phyloP scores from a whole-genome alignment of 306 rosid genomes.

The Lathyrus oleraceus region DNA sequence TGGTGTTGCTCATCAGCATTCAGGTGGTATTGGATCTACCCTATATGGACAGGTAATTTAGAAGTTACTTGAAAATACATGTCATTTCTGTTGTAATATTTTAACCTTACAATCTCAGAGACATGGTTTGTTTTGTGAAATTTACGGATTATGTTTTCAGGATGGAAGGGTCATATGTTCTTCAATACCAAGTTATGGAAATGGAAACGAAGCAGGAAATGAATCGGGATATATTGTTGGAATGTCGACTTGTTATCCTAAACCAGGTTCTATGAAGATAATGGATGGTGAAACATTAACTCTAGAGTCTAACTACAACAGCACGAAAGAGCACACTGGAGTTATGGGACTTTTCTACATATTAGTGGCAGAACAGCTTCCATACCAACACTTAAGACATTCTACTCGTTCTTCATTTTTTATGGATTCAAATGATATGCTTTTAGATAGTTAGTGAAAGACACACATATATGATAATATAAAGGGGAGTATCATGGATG shows the following conservation, averaged over 20 bases:
- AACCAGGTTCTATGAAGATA: conserved; percentile 62
- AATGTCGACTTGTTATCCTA: conserved; percentile 81
- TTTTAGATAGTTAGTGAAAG: background rate
- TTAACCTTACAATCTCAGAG: too few relatives aligned
- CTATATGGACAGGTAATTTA: conserved; percentile 78
- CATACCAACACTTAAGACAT: conserved; percentile 29
- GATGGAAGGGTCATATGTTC: conserved; percentile 75
- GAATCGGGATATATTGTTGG: conserved; percentile 74
- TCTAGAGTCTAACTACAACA: conserved; percentile 52
- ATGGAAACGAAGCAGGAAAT: conserved; percentile 66
- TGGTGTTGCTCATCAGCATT: conserved; percentile 82
- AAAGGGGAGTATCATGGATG: background rate
- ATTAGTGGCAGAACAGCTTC: conserved; percentile 62
- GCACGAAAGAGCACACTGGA: conserved; percentile 51
- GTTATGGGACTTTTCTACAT: conserved; percentile 79
- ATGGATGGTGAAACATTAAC: conserved; percentile 54
- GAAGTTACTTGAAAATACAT: too few relatives aligned
- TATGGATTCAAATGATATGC: background rate
- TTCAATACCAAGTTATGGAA: conserved; percentile 69
- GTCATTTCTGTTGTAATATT: too few relatives aligned
- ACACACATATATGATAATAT: background rate
- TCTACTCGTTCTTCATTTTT: conserved; percentile 31
- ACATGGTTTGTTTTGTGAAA: conserved; percentile 24
- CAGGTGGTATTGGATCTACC: conserved; percentile 63
- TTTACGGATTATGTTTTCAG: conserved; percentile 37